phyloP scores from a whole-genome alignment of 257 asterid species.

The Nicotiana sylvestris region DNA sequence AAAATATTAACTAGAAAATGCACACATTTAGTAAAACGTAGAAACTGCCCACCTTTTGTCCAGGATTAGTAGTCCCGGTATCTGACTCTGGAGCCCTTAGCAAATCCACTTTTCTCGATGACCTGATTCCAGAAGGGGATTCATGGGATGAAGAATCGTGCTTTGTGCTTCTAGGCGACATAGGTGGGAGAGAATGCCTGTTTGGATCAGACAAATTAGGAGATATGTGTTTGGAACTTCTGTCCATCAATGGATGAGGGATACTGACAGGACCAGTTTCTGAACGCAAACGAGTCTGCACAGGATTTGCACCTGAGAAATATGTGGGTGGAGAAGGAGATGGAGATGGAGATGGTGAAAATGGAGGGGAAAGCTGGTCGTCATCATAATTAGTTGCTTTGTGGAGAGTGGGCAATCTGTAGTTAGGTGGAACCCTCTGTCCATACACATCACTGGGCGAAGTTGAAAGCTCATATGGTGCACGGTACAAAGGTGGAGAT shows the following conservation, averaged over 20 bases:
- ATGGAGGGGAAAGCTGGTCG: constrained; percentile 79
- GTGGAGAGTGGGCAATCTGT: constrained; percentile 39
- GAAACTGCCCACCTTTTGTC: constrained; percentile 53
- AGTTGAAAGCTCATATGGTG: constrained; percentile 56
- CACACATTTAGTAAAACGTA: background rate
- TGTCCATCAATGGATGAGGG: constrained; percentile 71
- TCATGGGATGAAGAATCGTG: constrained; percentile 74
- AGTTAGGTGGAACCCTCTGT: constrained; percentile 37
- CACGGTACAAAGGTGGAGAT: constrained; percentile 61
- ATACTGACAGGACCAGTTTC: constrained; percentile 91
- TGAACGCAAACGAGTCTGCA: constrained; percentile 42
- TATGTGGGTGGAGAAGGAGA: constrained; percentile 59
- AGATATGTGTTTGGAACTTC: constrained; percentile 68
- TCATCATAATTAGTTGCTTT: constrained; percentile 41
- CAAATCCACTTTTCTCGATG: constrained; percentile 57
- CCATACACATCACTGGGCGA: constrained; percentile 46
- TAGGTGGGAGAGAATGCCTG: constrained; percentile 81
- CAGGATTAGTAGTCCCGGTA: constrained; percentile 43
- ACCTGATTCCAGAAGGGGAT: constrained; percentile 63
- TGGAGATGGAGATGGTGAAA: constrained; percentile 72
- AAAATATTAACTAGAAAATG: background rate
- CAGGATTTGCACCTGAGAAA: constrained; percentile 30
- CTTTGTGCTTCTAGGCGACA: constrained; percentile 63
- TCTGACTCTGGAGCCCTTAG: constrained; percentile 57
- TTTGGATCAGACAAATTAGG: constrained; percentile 87